Evolutionary conservation across 1,284 basidiomycete genomes (phyloP), one percentile per base, ranked within the genome.

Genomic region (Trametes pubescens): DNA sequence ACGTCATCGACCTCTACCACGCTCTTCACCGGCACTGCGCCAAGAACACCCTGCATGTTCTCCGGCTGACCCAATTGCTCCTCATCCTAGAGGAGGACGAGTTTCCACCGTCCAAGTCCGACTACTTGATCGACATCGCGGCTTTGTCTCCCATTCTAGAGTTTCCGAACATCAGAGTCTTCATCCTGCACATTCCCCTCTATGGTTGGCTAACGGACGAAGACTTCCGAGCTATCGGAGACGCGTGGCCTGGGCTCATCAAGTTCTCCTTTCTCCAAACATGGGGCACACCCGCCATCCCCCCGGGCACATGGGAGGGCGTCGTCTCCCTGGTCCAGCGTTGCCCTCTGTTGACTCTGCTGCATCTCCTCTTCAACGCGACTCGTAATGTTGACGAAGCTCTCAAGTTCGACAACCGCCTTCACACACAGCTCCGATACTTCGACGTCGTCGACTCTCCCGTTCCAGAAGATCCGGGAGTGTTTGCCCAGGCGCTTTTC

Each of bases 401-500:
- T 32, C n/a, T 5, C 8, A 48, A 21, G 29, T 32, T 32, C 0
- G 61, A 32, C 2, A 14, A 43, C 4, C 40, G 40, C 14, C 49
- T 37, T 11, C 37, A 52, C n/a, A n/a, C 34, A 1, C 18, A 32
- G 3, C 40, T 56, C 16, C 57, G 62, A 1, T 59, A 35, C 22
- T 38, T 59, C 38, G 14, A 64, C 16, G 46, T 51, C 5, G 16
- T 56, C 29, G 51, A 51, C 40, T 59, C 62, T 2, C 1, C 32
- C 16, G 21, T 56, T 6, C 49, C 57, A 0, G 49, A 52, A 9
- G 57, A 59, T 8, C 57, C 51, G 24, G 38, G 14, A 1, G 26
- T 7, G 10, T 52, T 59, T 29, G 57, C 57, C 13, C 40, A 16
- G 21, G 22, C 57, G n/a, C 40, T 59, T 3, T 59, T 59, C n/a